Evolutionary conservation across 139 green algal species (phyloP).

Genomic region (Haematococcus sp.): DNA sequence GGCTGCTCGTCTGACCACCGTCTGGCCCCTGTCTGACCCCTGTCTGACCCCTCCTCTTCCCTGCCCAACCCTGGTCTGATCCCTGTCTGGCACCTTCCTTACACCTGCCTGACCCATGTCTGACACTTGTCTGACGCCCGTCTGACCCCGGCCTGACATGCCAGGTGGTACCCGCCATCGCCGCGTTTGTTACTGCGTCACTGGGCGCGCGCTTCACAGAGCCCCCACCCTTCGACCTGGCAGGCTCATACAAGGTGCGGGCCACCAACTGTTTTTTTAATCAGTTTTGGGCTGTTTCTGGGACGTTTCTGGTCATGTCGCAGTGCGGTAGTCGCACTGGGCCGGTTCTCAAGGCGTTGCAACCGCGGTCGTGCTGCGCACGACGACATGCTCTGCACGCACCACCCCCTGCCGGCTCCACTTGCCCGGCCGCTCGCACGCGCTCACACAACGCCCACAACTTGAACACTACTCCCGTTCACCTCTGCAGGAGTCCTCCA

Average conservation of each 20-base stretch:
- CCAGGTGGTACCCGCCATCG: neutral
- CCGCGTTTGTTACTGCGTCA: slow-evolving; percentile 29
- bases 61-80: no score
- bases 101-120: no score
- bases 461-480: neutral
- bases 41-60: no score
- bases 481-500: slow-evolving; percentile 43
- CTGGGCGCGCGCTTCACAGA: slow-evolving; percentile 47
- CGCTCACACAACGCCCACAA: neutral
- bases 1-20: neutral
- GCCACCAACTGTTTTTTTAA: no score
- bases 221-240: slow-evolving; percentile 54
- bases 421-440: neutral
- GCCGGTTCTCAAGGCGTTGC: no score
- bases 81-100: no score
- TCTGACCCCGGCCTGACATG: no score
- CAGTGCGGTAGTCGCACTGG: neutral
- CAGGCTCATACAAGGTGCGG: slow-evolving; percentile 40
- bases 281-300: slow-evolving; percentile 42
- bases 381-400: neutral
- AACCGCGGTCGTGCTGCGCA: neutral
- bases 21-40: no score
- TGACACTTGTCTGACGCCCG: no score
- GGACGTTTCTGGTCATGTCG: neutral
- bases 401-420: neutral